Evolutionary conservation across 495 filamentous ascomycete species (phyloP).

Genomic region (Cairneyella variabilis): DNA sequence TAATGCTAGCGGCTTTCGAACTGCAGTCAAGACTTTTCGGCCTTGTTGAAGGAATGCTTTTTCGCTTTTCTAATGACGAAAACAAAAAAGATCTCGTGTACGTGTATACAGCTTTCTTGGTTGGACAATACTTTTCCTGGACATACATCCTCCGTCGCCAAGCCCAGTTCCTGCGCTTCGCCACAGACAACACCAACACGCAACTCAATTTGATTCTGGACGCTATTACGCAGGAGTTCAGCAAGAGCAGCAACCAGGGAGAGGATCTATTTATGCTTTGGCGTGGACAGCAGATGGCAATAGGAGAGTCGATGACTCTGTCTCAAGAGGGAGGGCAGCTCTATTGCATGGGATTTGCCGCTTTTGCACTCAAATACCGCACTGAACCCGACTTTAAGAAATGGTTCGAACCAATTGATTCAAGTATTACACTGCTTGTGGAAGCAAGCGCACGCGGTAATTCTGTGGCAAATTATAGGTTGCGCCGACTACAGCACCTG

Average conservation of each 20-base stretch:
- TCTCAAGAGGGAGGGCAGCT: constrained; percentile 10
- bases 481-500: constrained; percentile 15
- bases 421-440: constrained; percentile 2
- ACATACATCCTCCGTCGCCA: constrained; percentile 15
- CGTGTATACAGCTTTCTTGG: constrained; percentile 18
- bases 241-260: constrained; percentile 1
- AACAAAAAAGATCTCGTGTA: constrained; percentile 12
- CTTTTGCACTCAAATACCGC: constrained; percentile 11
- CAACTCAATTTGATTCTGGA: constrained; percentile 14
- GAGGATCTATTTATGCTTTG: constrained; percentile 19
- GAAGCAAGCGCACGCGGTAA: background rate
- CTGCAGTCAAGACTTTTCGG: constrained; percentile 17
- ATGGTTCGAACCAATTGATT: constrained; percentile 16
- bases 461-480: constrained; percentile 8
- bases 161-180: constrained; percentile 16
- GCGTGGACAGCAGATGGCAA: constrained; percentile 19
- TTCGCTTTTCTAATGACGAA: constrained; percentile 2
- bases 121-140: constrained; percentile 19
- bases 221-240: constrained; percentile 7
- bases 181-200: constrained; percentile 14
- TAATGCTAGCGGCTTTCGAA: constrained; percentile 13
- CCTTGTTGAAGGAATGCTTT: constrained; percentile 6
- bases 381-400: constrained; percentile 3
- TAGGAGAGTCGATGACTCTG: constrained; percentile 17
- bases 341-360: constrained; percentile 16